Conservation (phyloP, 768 basidiomycete genomes). For the Lactifluus volemus region DNA sequence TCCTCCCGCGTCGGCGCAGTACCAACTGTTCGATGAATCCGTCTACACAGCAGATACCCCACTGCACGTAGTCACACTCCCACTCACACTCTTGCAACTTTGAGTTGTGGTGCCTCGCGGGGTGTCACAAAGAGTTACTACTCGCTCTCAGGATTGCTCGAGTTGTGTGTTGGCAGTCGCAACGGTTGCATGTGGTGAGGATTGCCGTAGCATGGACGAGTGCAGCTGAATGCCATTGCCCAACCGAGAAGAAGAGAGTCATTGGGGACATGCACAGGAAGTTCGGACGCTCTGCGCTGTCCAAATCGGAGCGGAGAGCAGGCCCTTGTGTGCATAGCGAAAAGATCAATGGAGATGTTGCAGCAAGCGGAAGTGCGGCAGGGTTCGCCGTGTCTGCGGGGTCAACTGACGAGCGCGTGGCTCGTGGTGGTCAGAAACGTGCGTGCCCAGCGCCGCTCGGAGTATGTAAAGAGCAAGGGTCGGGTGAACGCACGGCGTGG, state of each 20-base stretch:
- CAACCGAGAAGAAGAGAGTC: background rate
- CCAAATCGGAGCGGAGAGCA: slow-evolving; percentile 15
- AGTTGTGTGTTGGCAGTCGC: slow-evolving; percentile 4
- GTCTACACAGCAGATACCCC: background rate
- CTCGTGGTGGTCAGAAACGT: slow-evolving; percentile 17
- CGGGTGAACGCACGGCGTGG: slow-evolving; percentile 6
- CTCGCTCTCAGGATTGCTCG: slow-evolving; percentile 12
- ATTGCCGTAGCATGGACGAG: slow-evolving; percentile 6
- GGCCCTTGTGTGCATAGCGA: slow-evolving; percentile 6
- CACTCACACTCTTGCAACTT: background rate
- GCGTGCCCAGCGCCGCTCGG: background rate
- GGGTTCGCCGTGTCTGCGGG: background rate
- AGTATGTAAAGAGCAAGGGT: slow-evolving; percentile 17
- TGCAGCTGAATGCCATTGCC: background rate
- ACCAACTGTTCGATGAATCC: background rate
- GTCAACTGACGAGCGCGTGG: background rate
- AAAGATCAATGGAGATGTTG: background rate
- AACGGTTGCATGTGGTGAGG: slow-evolving; percentile 7
- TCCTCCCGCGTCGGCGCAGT: background rate
- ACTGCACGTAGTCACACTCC: slow-evolving; percentile 6
- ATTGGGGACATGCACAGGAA: background rate
- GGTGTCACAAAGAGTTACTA: slow-evolving; percentile 17
- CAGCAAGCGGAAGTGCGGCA: slow-evolving; percentile 5
- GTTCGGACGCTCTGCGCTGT: background rate
- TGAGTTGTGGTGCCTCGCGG: slow-evolving; percentile 10